These are phyloP conservation scores for Aspergillus jensenii DNA, from an alignment of 2,329 filamentous ascomycete species.

Conservation along the genomic window DNA sequence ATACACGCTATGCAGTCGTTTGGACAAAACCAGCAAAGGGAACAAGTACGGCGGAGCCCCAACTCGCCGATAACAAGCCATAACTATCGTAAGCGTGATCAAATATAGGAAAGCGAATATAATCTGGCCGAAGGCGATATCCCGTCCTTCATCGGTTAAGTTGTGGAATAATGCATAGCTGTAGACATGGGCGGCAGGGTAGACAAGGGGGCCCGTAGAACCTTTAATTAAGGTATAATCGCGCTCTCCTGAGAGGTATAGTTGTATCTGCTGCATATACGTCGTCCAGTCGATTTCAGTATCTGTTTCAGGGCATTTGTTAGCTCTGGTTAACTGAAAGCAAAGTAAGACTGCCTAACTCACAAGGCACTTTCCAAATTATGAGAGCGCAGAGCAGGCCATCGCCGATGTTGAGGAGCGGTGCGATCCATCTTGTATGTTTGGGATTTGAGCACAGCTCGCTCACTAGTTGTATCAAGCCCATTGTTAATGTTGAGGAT, in stretches of 20 bases:
- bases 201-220: constrained; percentile 88
- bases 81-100: constrained; percentile 69
- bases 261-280: constrained; percentile 90
- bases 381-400: constrained; percentile 70
- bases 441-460: constrained; percentile 54
- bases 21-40: constrained; percentile 81
- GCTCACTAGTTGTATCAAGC: constrained; percentile 29
- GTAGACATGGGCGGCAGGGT: constrained; percentile 92
- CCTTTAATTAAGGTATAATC: constrained; percentile 85
- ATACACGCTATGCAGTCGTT: constrained; percentile 91
- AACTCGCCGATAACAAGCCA: constrained; percentile 68
- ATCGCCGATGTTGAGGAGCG: constrained; percentile 68
- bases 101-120: constrained; percentile 82
- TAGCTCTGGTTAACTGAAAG: constrained; percentile 16
- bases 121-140: constrained; percentile 79
- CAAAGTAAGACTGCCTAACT: constrained; percentile 32
- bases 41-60: constrained; percentile 76
- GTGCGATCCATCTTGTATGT: constrained; percentile 63
- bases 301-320: constrained; percentile 53
- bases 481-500: constrained; percentile 27
- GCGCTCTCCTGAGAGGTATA: constrained; percentile 79
- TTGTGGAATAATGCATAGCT: constrained; percentile 78
- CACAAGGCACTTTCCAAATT: constrained; percentile 82
- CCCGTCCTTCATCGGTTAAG: constrained; percentile 70
- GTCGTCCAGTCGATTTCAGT: constrained; percentile 98